Evolutionary conservation across 768 basidiomycete genomes (phyloP).

Genomic region (Clitopilus passeckerianus): DNA sequence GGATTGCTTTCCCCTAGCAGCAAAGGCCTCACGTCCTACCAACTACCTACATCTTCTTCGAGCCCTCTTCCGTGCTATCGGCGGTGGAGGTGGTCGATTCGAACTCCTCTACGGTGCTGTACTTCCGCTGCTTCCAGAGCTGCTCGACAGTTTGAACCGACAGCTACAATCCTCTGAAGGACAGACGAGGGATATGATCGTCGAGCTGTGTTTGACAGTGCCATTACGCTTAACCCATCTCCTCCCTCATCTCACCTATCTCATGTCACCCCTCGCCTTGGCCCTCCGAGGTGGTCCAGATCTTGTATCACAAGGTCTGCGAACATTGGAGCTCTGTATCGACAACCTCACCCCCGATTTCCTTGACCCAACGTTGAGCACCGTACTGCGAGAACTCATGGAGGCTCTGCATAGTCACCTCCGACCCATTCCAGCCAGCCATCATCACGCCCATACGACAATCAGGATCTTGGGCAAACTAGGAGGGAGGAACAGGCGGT

Average conservation of each 20-base stretch:
- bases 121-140: conserved; percentile 90
- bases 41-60: conserved; percentile 92
- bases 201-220: conserved; percentile 95
- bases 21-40: conserved; percentile 84
- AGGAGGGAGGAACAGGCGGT: conserved; percentile 87
- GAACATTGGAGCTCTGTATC: conserved; percentile 97
- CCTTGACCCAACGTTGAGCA: conserved; percentile 91
- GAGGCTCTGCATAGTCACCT: conserved; percentile 89
- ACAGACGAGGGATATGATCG: conserved; percentile 85
- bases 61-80: conserved; percentile 89
- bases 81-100: conserved; percentile 88
- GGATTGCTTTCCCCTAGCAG: conserved; percentile 93
- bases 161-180: conserved; percentile 85
- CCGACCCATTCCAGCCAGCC: conserved; percentile 83
- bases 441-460: conserved; percentile 89
- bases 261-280: conserved; percentile 94
- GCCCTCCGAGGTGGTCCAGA: conserved; percentile 86
- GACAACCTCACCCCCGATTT: conserved; percentile 98
- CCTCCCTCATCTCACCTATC: conserved; percentile 88
- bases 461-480: conserved; percentile 96
- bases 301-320: conserved; percentile 89
- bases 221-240: conserved; percentile 94
- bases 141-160: conserved; percentile 91
- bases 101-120: conserved; percentile 96
- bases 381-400: conserved; percentile 91